A percentile compares a stretch with the other conserved stretches of the same genome.
Conservation (phyloP, 768 basidiomycete genomes). For the Lentinula sp. region DNA sequence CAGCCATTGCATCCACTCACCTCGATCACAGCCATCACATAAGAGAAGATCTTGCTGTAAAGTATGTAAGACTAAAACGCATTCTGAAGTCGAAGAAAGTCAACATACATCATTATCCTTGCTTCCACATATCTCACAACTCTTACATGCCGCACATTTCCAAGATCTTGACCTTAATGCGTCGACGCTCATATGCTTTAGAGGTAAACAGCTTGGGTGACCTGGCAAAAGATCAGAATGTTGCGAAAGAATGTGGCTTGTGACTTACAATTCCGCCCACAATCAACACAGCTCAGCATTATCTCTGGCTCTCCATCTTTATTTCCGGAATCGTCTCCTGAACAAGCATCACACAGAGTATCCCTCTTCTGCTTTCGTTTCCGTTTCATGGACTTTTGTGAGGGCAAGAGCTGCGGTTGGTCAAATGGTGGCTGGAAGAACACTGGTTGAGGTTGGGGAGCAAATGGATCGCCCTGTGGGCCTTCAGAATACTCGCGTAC, state of each 20-base stretch:
- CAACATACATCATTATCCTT: constrained; percentile 85
- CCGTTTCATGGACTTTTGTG: constrained; percentile 41
- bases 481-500: constrained; percentile 53
- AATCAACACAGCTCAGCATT: constrained; percentile 77
- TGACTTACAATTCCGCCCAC: constrained; percentile 72
- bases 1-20: constrained; percentile 27
- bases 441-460: constrained; percentile 50
- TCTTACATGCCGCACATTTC: constrained; percentile 91
- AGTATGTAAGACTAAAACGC: constrained; percentile 5
- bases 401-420: constrained; percentile 30
- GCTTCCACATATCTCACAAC: constrained; percentile 77
- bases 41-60: constrained; percentile 74
- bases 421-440: constrained; percentile 43
- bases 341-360: constrained; percentile 73
- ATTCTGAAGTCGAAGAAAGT: constrained; percentile 4
- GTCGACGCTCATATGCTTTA: constrained; percentile 42
- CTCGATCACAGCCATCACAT: constrained; percentile 93
- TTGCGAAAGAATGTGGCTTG: neutral
- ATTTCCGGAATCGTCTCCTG: constrained; percentile 57
- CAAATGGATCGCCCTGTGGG: constrained; percentile 81
- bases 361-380: constrained; percentile 46
- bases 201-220: constrained; percentile 68
- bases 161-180: constrained; percentile 64
- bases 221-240: constrained; percentile 33
- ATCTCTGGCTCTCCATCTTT: constrained; percentile 49